Percentiles rank a stretch among this genome's conserved stretches.
phyloP scores from a whole-genome alignment of 2,329 filamentous ascomycete species.

The Ceratocystiopsis minuta region DNA sequence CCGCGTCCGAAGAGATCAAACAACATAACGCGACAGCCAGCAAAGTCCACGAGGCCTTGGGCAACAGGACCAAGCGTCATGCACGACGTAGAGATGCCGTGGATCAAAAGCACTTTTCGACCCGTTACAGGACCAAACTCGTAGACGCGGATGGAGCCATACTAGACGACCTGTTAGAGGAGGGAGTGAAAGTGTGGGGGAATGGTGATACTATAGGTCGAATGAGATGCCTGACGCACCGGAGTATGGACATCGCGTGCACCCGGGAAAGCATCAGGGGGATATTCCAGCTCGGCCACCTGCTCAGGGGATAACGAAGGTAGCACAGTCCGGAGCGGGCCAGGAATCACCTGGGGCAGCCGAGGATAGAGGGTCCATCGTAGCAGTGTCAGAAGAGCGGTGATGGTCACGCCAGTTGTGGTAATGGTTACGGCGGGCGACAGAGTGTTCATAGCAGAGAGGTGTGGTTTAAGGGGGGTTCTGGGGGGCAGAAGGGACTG shows the following conservation, averaged over 20 bases:
- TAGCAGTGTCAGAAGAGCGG: slow-evolving; percentile 9
- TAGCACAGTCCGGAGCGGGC: slow-evolving; percentile 12
- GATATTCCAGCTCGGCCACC: slow-evolving; percentile 28
- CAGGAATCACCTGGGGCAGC: slow-evolving; percentile 8
- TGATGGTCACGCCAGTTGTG: slow-evolving; percentile 5
- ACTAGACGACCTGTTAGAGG: slow-evolving; percentile 16
- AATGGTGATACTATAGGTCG: neutral
- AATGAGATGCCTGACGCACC: slow-evolving; percentile 14
- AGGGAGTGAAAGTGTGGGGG: neutral
- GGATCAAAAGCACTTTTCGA: slow-evolving; percentile 57
- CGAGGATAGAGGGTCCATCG: slow-evolving; percentile 11
- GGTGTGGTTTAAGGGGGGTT: too few species aligned
- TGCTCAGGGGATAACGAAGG: slow-evolving; percentile 10
- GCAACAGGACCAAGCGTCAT: slow-evolving; percentile 53
- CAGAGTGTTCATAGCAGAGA: neutral
- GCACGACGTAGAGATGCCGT: slow-evolving; percentile 72
- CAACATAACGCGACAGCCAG: slow-evolving; percentile 63
- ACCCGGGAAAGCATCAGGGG: slow-evolving; percentile 51
- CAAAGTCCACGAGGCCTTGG: slow-evolving; percentile 39
- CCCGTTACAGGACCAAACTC: slow-evolving; percentile 65
- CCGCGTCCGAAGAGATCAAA: slow-evolving; percentile 59
- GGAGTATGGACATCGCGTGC: slow-evolving; percentile 55
- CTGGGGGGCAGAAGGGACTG: too few species aligned
- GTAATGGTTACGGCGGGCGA: too few species aligned
- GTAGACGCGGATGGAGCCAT: slow-evolving; percentile 60